A percentile compares a stretch with the other conserved stretches of the same genome.
These are phyloP conservation scores for Torulaspora pretoriensis DNA, from an alignment of 1,139 yeast species.

Conservation along the genomic window DNA sequence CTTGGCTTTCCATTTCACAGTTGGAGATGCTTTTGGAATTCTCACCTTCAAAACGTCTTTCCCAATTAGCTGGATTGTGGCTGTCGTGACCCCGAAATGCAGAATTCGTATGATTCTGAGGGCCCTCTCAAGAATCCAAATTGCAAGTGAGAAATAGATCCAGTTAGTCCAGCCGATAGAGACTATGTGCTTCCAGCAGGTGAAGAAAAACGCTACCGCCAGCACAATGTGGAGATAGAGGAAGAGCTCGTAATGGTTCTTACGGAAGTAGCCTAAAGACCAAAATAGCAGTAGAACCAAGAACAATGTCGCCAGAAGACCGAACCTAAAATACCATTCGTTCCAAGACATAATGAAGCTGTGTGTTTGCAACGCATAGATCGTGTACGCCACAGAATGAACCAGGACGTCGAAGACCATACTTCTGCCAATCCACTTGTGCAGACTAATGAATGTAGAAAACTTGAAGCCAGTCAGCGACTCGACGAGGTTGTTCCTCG, in stretches of 20 bases:
- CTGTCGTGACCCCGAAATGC: constrained; percentile 45
- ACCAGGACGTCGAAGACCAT: constrained; percentile 37
- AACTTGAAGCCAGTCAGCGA: constrained; percentile 62
- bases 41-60: constrained; percentile 38
- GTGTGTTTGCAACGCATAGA: constrained; percentile 27
- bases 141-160: constrained; percentile 51
- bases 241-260: constrained; percentile 59
- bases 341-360: constrained; percentile 11
- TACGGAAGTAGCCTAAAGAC: constrained; percentile 51
- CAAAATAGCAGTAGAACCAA: constrained; percentile 43
- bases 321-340: constrained; percentile 44
- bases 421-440: constrained; percentile 61
- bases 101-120: constrained; percentile 48
- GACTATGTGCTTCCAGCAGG: constrained; percentile 56
- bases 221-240: constrained; percentile 53
- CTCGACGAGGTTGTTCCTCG: constrained; percentile 61
- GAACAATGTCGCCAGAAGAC: constrained; percentile 47
- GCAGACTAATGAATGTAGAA: constrained; percentile 55
- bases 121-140: constrained; percentile 62
- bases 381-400: constrained; percentile 47
- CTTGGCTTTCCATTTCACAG: constrained; percentile 25
- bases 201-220: constrained; percentile 53
- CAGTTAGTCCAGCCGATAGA: constrained; percentile 43
- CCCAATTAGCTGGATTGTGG: constrained; percentile 47
- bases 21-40: constrained; percentile 32